These are phyloP conservation scores for Thielaviopsis euricoi DNA, from an alignment of 2,329 filamentous ascomycete species.

Conservation along the genomic window DNA sequence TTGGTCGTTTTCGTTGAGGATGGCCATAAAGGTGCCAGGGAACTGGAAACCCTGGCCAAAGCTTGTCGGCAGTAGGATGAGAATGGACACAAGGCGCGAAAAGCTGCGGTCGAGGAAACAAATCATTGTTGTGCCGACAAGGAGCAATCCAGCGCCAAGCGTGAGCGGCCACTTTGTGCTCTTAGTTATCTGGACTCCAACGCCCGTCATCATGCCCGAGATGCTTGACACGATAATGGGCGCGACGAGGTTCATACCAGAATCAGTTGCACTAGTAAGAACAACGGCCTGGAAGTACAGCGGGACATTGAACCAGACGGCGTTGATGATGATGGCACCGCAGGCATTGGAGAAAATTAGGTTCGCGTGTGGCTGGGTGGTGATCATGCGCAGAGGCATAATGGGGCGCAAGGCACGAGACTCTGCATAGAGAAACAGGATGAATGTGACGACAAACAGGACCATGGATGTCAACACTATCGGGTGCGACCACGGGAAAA, in stretches of 20 bases:
- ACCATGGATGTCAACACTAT: slow-evolving; percentile 35
- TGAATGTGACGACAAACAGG: slow-evolving; percentile 30
- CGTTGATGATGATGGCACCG: slow-evolving; percentile 33
- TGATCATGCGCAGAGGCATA: slow-evolving; percentile 40
- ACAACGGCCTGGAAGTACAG: slow-evolving; percentile 65
- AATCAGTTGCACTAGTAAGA: slow-evolving; percentile 49
- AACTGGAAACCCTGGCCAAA: slow-evolving; percentile 49
- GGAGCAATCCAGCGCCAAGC: slow-evolving; percentile 29
- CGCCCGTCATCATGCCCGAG: slow-evolving; percentile 40
- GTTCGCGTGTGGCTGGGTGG: slow-evolving; percentile 28
- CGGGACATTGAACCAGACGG: slow-evolving; percentile 47
- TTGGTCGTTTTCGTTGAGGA: slow-evolving; percentile 43
- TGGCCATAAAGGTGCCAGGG: slow-evolving; percentile 44
- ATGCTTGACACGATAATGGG: slow-evolving; percentile 40
- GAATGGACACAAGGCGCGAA: slow-evolving; percentile 34
- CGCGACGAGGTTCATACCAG: slow-evolving; percentile 54
- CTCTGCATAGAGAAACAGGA: slow-evolving; percentile 36
- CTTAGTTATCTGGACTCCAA: slow-evolving; percentile 43
- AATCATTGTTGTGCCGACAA: slow-evolving; percentile 35
- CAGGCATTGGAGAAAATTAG: slow-evolving; percentile 40
- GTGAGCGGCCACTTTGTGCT: slow-evolving; percentile 43
- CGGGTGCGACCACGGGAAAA: slow-evolving; percentile 44
- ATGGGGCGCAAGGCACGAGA: slow-evolving; percentile 34
- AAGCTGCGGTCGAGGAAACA: slow-evolving; percentile 32
- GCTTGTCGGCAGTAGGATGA: slow-evolving; percentile 38